Evolutionary conservation across 108 stramenopile genomes (phyloP), one percentile per base, ranked within the genome.

Genomic region (Nitzschia sp.): DNA sequence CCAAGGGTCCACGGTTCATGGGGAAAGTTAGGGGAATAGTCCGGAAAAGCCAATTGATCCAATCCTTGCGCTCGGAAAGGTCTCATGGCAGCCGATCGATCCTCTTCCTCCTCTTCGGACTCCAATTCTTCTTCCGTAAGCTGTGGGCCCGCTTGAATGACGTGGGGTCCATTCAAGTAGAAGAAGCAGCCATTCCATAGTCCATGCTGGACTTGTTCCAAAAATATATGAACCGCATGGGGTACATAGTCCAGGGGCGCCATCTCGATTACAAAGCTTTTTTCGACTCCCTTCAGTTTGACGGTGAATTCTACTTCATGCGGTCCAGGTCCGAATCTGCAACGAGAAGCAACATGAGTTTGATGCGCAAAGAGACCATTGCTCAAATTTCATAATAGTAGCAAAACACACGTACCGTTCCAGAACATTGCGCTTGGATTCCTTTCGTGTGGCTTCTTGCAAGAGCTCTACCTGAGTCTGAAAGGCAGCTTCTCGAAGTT

Each of bases 1-100:
- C 95, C 95, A 0, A 96, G 54, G 0, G 95, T 96, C 79, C 80
- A 92, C 56, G 75, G 72, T 1, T 34, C 29, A 70, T 96, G 95
- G 24, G 91, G 90, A 69, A 74, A 93, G 0, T 81, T 54, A 1
- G 46, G 24, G n/a, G 61, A 66, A 69, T 94, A 96, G 66, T 96
- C 95, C 30, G 94, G 92, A 66, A 85, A 96, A 8, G 84, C 75
- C 42, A 95, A 64, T 25, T 64, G 26, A 25, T 77, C 78, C 59
- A 89, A 63, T 9, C 74, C 63, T 3, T 33, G 27, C 1, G 83
- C 67, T 32, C 74, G 56, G 66, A 90, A 89, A 23, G n/a, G 23
- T 29, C 64, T 31, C 45, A 63, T 33, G 9, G 66, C 67, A 4
- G 31, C 6, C 8, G n/a, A 60, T 0, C 66, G 48, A 24, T 74